A percentile compares a stretch with the other conserved stretches of the same genome.
Evolutionary conservation across 192 early-diverging fungal species (phyloP).

Genomic region (Coemansia asiatica): DNA sequence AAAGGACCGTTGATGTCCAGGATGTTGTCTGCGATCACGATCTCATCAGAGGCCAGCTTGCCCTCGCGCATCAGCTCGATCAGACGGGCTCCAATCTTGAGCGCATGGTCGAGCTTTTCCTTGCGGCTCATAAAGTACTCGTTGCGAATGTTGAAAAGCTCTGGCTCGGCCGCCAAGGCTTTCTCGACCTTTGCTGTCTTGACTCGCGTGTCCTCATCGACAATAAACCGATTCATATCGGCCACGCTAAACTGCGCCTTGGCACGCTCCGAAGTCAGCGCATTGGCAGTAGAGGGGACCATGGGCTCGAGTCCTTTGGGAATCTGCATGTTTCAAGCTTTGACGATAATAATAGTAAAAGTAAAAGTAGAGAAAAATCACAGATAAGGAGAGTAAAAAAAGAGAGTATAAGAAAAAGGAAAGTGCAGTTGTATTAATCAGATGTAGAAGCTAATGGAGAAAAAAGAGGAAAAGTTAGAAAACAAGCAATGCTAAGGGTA

Average conservation of each 20-base stretch:
- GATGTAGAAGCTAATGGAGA: not conserved
- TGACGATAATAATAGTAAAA: not conserved
- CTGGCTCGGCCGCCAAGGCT: conserved; percentile 67
- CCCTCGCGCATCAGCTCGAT: conserved; percentile 60
- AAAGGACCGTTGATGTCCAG: conserved; percentile 56
- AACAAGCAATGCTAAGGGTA: too few species aligned
- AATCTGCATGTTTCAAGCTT: conserved; percentile 30
- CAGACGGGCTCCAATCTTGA: conserved; percentile 63
- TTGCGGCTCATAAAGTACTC: conserved; percentile 71
- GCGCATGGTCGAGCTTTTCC: conserved; percentile 64
- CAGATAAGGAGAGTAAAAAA: not conserved
- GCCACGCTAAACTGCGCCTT: conserved; percentile 65
- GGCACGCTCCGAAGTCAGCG: conserved; percentile 66
- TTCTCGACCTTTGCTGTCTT: conserved; percentile 59
- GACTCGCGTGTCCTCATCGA: conserved; percentile 64
- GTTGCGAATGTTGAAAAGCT: conserved; percentile 66
- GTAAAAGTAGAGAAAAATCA: conserved; percentile 4
- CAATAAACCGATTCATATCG: conserved; percentile 67
- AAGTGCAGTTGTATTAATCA: not conserved
- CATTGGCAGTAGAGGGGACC: conserved; percentile 37
- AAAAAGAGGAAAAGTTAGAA: not conserved
- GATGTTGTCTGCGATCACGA: conserved; percentile 61
- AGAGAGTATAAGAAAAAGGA: not conserved
- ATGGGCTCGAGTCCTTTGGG: conserved; percentile 32
- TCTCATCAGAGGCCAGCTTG: conserved; percentile 30